Evolutionary conservation across 768 basidiomycete species (phyloP), one percentile per base, ranked within the genome.

Genomic region (Termitomyces bulborhizus): DNA sequence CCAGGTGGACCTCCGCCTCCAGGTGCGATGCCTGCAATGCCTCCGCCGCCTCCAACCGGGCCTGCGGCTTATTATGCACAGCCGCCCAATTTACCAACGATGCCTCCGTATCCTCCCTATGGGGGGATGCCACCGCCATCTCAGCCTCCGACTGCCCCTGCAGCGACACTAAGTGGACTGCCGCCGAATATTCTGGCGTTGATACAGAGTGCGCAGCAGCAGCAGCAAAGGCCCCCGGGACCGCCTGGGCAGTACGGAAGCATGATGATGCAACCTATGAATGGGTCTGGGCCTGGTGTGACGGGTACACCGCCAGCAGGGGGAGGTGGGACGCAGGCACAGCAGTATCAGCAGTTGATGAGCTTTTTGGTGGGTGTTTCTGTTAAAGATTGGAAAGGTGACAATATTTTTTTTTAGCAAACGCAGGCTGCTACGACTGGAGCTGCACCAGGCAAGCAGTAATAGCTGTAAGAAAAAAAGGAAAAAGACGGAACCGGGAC

Each of bases 181-280:
- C 85, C 89, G 2, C 85, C 87, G 0, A 86, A 86, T 59, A 76
- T 91, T 16, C 70, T 90, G 50, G 85, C 88, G 0, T 61, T 90
- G 43, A 66, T 90, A n/a, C 79, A 79, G 63, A 65, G 71, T 58
- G 73, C 71, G 29, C 86, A 87, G 58, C 80, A 82, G 57, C 57
- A 55, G 44, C 55, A 53, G 37, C 62, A 51, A 24, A 37, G 27
- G 18, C 36, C 42, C 3, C 13, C 39, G 40, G 72, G 69, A 44
- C 62, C 68, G 13, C 60, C 64, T 16, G 56, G 48, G 26, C 69
- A 68, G 48, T 76, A 72, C 60, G 71, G 68, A 21, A 68, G 71
- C 58, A 68, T 71, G 9, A 76, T 73, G 29, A 75, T 71, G 31
- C 71, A 67, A 39, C 72, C 77, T 66, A 77, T 76, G 67, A 76